These are phyloP conservation scores for Abortiporus biennis DNA, from an alignment of 1,284 basidiomycete species.

Conservation along the genomic window DNA sequence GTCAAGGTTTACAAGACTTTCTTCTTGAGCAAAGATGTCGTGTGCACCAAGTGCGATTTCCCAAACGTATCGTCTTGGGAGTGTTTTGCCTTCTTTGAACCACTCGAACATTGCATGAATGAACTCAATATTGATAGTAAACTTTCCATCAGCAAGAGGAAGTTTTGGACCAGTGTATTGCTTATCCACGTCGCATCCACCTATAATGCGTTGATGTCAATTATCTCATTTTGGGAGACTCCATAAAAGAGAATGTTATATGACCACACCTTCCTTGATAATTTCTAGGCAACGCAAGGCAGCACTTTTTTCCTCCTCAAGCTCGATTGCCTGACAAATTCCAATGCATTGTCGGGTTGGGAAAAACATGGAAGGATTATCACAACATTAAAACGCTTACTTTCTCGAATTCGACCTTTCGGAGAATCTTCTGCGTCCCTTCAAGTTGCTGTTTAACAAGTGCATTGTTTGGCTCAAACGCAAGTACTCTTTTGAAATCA, in stretches of 20 bases:
- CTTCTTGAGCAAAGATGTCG: constrained; percentile 70
- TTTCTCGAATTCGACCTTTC: constrained; percentile 87
- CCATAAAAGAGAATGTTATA: not conserved
- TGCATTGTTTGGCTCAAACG: constrained; percentile 87
- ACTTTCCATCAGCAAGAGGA: constrained; percentile 51
- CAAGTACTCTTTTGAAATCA: constrained; percentile 84
- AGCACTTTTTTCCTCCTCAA: constrained; percentile 79
- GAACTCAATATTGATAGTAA: constrained; percentile 73
- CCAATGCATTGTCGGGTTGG: too few species aligned
- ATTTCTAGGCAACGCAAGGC: constrained; percentile 71
- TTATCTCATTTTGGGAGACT: not conserved
- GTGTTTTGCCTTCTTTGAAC: constrained; percentile 88
- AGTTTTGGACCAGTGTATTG: constrained; percentile 68
- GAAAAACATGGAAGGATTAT: not conserved
- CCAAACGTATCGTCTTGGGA: constrained; percentile 88
- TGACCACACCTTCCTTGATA: constrained; percentile 63
- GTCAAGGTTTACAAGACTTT: constrained; percentile 76
- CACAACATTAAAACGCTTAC: constrained; percentile 26
- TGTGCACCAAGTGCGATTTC: constrained; percentile 92
- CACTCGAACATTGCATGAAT: constrained; percentile 83
- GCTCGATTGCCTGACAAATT: constrained; percentile 65
- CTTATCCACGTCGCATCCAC: constrained; percentile 68
- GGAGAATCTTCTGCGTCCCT: constrained; percentile 86
- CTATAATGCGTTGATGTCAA: constrained; percentile 30
- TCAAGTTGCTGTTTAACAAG: constrained; percentile 77